These are phyloP conservation scores for Penicillium brasilianum DNA, from an alignment of 2,329 filamentous ascomycete species.

Conservation along the genomic window DNA sequence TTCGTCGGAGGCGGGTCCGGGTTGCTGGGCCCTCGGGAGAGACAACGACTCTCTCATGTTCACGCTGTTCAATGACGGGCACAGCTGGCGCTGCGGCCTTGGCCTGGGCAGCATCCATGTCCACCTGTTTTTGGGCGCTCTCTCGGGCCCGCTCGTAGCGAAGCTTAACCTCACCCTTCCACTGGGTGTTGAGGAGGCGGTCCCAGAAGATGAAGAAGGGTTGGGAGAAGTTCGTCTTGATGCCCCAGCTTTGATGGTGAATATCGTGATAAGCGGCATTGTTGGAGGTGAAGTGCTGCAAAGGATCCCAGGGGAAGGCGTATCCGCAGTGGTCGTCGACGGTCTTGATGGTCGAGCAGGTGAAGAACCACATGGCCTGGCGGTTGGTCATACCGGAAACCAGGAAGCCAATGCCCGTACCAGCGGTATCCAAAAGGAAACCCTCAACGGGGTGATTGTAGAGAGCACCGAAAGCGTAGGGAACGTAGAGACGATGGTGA, in stretches of 20 bases:
- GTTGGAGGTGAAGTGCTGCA: conserved; percentile 90
- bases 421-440: conserved; percentile 88
- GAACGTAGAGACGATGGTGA: conserved; percentile 95
- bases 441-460: conserved; percentile 97
- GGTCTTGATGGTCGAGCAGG: conserved; percentile 88
- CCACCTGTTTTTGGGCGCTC: conserved; percentile 62
- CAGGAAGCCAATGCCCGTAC: conserved; percentile 83
- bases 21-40: conserved; percentile 32
- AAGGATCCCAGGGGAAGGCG: conserved; percentile 89
- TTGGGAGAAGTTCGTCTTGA: conserved; percentile 69
- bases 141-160: conserved; percentile 63
- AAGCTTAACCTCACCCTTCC: conserved; percentile 69
- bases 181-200: conserved; percentile 77
- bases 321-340: conserved; percentile 98
- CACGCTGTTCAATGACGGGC: conserved; percentile 17
- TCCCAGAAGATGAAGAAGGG: conserved; percentile 93
- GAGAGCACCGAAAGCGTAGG: conserved; percentile 93
- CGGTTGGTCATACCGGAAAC: conserved; percentile 79
- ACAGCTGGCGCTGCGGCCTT: conserved; percentile 23
- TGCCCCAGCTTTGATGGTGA: conserved; percentile 98
- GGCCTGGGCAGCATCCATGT: conserved; percentile 49
- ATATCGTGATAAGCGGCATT: conserved; percentile 97
- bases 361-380: conserved; percentile 89
- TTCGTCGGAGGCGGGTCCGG: conserved; percentile 43
- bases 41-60: conserved; percentile 33